phyloP scores from a whole-genome alignment of 306 rosid species.

The Clitoria ternatea region DNA sequence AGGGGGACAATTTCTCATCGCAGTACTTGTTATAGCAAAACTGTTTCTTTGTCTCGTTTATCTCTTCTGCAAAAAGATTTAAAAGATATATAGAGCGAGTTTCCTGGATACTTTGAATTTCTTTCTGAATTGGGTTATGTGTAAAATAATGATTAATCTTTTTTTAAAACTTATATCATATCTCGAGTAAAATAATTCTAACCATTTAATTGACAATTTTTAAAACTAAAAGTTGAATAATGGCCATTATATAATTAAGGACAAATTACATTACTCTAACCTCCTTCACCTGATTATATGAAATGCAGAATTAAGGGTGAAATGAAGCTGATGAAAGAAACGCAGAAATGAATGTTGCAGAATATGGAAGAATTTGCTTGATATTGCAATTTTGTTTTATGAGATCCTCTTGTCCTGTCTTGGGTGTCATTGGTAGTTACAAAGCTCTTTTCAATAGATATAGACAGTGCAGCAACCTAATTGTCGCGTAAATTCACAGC shows the following conservation, averaged over 20 bases:
- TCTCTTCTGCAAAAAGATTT: too few species aligned
- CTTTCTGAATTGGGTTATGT: not conserved
- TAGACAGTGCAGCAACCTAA: constrained; percentile 18
- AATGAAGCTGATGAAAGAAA: too few species aligned
- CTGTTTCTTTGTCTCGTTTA: too few species aligned
- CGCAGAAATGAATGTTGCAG: not conserved
- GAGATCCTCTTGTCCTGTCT: constrained; percentile 17
- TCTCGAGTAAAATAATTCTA: too few species aligned
- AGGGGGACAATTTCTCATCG: not conserved
- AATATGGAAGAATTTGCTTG: constrained; percentile 13
- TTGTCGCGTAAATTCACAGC: constrained; percentile 13
- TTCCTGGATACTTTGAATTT: not conserved
- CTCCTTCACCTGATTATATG: too few species aligned
- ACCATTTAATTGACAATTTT: too few species aligned
- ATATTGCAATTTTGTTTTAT: not conserved
- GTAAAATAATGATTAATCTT: too few species aligned
- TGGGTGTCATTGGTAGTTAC: constrained; percentile 14
- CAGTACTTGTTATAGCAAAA: too few species aligned
- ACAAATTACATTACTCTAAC: too few species aligned
- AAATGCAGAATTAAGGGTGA: too few species aligned
- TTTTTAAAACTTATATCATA: too few species aligned
- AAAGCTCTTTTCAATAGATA: constrained; percentile 18
- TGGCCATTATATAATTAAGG: too few species aligned
- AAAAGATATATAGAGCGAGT: not conserved
- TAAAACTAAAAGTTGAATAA: not conserved